Conservation (phyloP, 352 stramenopile genomes). For the Pythium guiyangense region DNA sequence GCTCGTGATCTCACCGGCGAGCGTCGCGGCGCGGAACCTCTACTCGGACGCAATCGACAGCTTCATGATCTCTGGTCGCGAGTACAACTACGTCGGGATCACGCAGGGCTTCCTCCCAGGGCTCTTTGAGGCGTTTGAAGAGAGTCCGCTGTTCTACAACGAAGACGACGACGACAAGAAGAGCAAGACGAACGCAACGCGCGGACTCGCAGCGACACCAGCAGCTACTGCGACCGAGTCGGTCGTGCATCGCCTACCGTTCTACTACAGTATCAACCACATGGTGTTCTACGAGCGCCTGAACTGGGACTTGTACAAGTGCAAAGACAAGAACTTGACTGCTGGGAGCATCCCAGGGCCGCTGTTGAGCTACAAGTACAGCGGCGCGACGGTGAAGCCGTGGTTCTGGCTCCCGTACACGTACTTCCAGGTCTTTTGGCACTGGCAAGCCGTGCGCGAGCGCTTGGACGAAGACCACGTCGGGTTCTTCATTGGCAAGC, state of each 20-base stretch:
- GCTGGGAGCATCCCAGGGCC: constrained; percentile 57
- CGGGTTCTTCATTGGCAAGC: constrained; percentile 48
- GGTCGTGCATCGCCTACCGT: constrained; percentile 66
- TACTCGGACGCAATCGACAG: constrained; percentile 81
- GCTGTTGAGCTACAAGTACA: constrained; percentile 80
- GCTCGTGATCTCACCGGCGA: constrained; percentile 72
- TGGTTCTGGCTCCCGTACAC: constrained; percentile 80
- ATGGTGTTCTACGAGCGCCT: constrained; percentile 88
- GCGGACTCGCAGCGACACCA: constrained; percentile 16
- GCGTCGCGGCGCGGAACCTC: constrained; percentile 57
- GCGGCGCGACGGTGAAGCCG: constrained; percentile 61
- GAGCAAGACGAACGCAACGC: constrained; percentile 25
- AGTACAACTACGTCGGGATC: constrained; percentile 83
- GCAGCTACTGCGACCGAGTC: constrained; percentile 21
- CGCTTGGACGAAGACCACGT: constrained; percentile 60
- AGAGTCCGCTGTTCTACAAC: constrained; percentile 71
- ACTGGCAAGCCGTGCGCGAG: constrained; percentile 67
- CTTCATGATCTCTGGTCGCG: constrained; percentile 78
- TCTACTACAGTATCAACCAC: constrained; percentile 87
- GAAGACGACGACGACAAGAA: no score
- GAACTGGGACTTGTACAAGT: constrained; percentile 86
- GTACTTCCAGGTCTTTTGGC: constrained; percentile 84
- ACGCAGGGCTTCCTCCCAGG: constrained; percentile 74
- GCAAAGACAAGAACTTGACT: constrained; percentile 63
- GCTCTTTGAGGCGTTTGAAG: constrained; percentile 78